Evolutionary conservation across 495 filamentous ascomycete genomes (phyloP), one percentile per base, ranked within the genome.

Genomic region (Trypethelium eluteriae): DNA sequence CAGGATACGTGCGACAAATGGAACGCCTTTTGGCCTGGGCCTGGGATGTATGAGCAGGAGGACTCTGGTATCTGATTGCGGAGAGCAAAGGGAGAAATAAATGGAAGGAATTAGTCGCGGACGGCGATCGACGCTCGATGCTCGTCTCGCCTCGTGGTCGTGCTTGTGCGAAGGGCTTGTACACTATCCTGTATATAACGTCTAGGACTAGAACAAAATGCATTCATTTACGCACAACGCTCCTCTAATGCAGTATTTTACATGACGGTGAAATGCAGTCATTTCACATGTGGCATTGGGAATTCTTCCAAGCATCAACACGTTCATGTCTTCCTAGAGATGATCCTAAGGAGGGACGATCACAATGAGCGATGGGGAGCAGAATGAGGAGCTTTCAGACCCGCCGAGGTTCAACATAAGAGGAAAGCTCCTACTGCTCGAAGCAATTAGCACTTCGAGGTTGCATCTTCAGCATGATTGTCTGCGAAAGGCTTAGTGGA

Each of bases 1-100:
- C 53, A 4, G 34, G 53, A 59, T 32, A 59, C 53, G 53, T 59
- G 53, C 32, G 53, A 59, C 53, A 59, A 59, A 32, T 59, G 53
- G 53, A 59, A 59, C 32, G 53, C 53, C 53, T 59, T 59, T 59
- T 59, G 53, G 53, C 53, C 53, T 36, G 53, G 32, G 53, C 53
- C 53, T 6, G 53, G 53, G 32, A 36, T 1, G 32, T 34, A 59
- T 18, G 18, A 35, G 32, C 53, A 59, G 53, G 53, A 59, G 53
- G 53, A 59, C 53, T 59, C 53, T 59, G 53, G 53, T 59, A 18
- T 59, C 53, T 59, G 53, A 59, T 59, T 59, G 53, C 25, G 53
- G 32, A 59, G 14, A 32, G 53, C 10, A 14, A 36, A 59, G 53
- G 49, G 49, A 36, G 14, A 59, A 36, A 59, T 34, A 7, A 59